phyloP scores from a whole-genome alignment of 257 asterid species.

The Nicotiana sylvestris region DNA sequence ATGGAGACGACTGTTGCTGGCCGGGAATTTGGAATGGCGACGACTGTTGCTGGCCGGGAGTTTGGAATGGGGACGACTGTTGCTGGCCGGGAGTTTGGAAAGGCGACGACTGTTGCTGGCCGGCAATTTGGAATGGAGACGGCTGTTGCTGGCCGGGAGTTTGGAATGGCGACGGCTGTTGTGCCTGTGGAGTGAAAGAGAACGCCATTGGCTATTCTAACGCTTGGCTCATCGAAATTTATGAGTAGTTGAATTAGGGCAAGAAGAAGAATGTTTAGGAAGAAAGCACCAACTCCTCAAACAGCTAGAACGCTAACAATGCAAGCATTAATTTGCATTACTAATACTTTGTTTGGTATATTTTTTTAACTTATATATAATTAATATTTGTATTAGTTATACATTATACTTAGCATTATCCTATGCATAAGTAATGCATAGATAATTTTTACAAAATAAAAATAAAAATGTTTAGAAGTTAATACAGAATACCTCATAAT shows the following conservation, averaged over 20 bases:
- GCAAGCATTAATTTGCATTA: no score
- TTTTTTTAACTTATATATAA: no score
- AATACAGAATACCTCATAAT: no score
- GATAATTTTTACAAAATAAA: no score
- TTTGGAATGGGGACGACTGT: slow-evolving; percentile 25
- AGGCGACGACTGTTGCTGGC: slow-evolving; percentile 32
- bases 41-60: slow-evolving; percentile 17
- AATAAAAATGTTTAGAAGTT: no score
- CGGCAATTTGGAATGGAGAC: slow-evolving; percentile 27
- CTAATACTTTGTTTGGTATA: no score
- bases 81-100: slow-evolving; percentile 31
- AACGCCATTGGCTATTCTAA: slow-evolving; percentile 43
- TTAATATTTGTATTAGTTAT: no score
- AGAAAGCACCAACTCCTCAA: background rate
- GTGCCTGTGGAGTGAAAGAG: slow-evolving; percentile 53
- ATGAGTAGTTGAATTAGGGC: background rate
- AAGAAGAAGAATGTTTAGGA: slow-evolving; percentile 4
- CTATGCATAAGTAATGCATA: no score
- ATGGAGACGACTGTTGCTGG: slow-evolving; percentile 34
- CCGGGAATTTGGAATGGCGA: slow-evolving; percentile 13
- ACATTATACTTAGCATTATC: no score
- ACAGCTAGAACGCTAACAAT: slow-evolving; percentile 41
- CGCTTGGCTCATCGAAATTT: slow-evolving; percentile 1
- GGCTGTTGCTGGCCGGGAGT: slow-evolving; percentile 39
- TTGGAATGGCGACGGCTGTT: slow-evolving; percentile 36